Percentiles rank a stretch among this genome's conserved stretches.
phyloP scores from a whole-genome alignment of 1,284 basidiomycete species.

The Ustilago lituana region DNA sequence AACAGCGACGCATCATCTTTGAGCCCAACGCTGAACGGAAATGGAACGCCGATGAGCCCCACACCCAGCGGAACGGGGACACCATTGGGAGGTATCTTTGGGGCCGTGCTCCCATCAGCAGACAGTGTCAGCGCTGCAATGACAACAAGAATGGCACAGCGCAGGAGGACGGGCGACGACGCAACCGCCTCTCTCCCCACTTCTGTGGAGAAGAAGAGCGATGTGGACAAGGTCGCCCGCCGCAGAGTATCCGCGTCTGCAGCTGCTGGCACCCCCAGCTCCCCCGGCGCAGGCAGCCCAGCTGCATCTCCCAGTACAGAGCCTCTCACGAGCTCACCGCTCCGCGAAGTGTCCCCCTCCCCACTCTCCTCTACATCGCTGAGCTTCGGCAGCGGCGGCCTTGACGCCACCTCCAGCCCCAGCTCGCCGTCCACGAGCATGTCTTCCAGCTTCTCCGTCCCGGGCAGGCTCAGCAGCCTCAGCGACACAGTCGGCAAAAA shows the following conservation, averaged over 20 bases:
- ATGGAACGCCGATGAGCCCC: slow-evolving; percentile 13
- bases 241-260: slow-evolving; percentile 19
- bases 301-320: neutral
- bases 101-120: slow-evolving; percentile 7
- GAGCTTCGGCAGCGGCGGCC: neutral
- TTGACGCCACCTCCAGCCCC: too few relatives aligned
- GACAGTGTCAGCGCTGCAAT: slow-evolving; percentile 13
- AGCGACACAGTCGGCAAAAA: slow-evolving; percentile 19
- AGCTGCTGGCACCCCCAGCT: slow-evolving; percentile 1
- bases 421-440: neutral
- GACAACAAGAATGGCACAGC: slow-evolving; percentile 27
- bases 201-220: neutral
- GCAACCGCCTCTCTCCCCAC: neutral
- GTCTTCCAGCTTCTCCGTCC: slow-evolving; percentile 17
- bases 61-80: slow-evolving; percentile 25
- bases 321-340: neutral
- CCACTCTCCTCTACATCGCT: neutral
- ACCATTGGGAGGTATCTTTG: slow-evolving; percentile 28
- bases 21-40: neutral
- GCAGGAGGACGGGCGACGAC: slow-evolving; percentile 29
- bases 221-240: slow-evolving; percentile 15
- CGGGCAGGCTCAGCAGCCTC: slow-evolving; percentile 39
- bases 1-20: slow-evolving; percentile 3
- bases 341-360: neutral
- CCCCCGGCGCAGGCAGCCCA: neutral